Conservation (phyloP, 2,329 filamentous ascomycete species). For the Fusarium proliferatum region DNA sequence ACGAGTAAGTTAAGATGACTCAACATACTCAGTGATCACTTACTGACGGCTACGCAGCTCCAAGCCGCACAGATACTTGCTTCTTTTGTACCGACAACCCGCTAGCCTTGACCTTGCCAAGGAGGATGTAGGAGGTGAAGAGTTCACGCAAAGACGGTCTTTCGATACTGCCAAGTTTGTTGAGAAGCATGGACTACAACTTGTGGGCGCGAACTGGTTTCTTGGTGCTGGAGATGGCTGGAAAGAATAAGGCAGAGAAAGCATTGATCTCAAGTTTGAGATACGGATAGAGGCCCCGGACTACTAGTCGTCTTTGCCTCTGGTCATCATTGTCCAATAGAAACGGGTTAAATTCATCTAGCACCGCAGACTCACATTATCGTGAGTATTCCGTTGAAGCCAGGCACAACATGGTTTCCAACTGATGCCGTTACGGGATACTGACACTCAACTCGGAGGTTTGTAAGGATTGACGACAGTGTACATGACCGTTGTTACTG, state of each 20-base stretch:
- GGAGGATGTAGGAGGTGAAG: constrained; percentile 59
- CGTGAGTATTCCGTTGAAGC: neutral
- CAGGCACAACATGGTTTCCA: neutral
- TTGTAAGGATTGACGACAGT: neutral
- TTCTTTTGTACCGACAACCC: constrained; percentile 58
- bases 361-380: neutral
- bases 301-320: neutral
- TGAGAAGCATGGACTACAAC: constrained; percentile 50
- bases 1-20: constrained; percentile 52
- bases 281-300: neutral
- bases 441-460: neutral
- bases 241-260: constrained; percentile 39
- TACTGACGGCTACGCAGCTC: constrained; percentile 48
- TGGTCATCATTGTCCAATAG: no score
- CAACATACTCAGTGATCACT: fast-evolving
- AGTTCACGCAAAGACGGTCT: constrained; percentile 57
- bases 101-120: constrained; percentile 49
- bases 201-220: constrained; percentile 60
- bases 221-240: constrained; percentile 58
- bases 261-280: neutral
- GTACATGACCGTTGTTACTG: neutral
- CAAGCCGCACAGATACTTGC: constrained; percentile 60
- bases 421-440: no score
- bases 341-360: neutral
- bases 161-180: constrained; percentile 56